These are phyloP conservation scores for Myxozyma geophila DNA, from an alignment of 805 yeast species.

Conservation along the genomic window DNA sequence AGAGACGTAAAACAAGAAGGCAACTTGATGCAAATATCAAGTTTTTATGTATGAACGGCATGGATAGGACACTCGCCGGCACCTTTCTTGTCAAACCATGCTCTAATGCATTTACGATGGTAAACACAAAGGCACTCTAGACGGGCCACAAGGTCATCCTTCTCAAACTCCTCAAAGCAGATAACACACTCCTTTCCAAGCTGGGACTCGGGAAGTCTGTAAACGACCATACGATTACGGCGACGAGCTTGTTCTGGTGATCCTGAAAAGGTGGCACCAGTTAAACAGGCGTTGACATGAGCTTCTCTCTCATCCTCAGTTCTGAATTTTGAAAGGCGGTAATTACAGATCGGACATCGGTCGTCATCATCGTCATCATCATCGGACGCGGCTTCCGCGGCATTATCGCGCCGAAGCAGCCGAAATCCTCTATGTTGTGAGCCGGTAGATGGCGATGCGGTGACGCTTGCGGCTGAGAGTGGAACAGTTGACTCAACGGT, in stretches of 20 bases:
- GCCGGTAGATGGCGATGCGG: not conserved
- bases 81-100: slow-evolving; percentile 88
- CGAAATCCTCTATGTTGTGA: slow-evolving; percentile 25
- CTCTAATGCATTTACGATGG: slow-evolving; percentile 86
- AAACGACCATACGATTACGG: slow-evolving; percentile 84
- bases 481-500: slow-evolving; percentile 26
- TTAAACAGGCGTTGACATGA: slow-evolving; percentile 75
- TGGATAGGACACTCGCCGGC: slow-evolving; percentile 89
- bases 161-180: slow-evolving; percentile 84
- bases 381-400: slow-evolving; percentile 6
- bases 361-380: slow-evolving; percentile 42
- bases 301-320: slow-evolving; percentile 53
- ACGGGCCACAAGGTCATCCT: slow-evolving; percentile 89
- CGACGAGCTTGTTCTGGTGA: slow-evolving; percentile 58
- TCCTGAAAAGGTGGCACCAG: slow-evolving; percentile 63
- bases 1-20: not conserved
- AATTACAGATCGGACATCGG: slow-evolving; percentile 49
- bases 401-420: slow-evolving; percentile 20
- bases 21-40: not conserved
- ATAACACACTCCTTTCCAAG: slow-evolving; percentile 84
- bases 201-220: slow-evolving; percentile 50
- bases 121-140: slow-evolving; percentile 93
- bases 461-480: not conserved
- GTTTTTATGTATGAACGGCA: slow-evolving; percentile 48
- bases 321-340: slow-evolving; percentile 39